These are phyloP conservation scores for Microbotryum silenes-acaulis DNA, from an alignment of 1,284 basidiomycete genomes.

Conservation along the genomic window DNA sequence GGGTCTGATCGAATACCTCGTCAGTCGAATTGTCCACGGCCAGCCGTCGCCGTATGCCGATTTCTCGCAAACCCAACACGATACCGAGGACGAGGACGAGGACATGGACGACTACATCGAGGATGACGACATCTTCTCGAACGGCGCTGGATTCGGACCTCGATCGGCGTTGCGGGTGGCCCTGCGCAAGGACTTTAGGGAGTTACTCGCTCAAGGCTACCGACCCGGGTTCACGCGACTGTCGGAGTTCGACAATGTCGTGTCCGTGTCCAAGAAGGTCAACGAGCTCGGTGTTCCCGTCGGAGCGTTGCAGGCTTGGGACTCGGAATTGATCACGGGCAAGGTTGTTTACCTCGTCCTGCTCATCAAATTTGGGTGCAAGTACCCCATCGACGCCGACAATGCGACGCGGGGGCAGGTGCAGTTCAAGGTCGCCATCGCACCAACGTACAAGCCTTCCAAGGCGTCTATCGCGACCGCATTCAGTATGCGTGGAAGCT, in stretches of 20 bases:
- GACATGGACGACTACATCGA: constrained; percentile 22
- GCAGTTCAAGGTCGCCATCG: constrained; percentile 28
- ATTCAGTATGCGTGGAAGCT: constrained; percentile 17
- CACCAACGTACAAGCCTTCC: constrained; percentile 27
- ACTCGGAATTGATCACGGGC: constrained; percentile 27
- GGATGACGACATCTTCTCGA: constrained; percentile 17
- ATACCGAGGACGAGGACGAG: neutral
- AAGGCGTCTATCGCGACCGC: constrained; percentile 20
- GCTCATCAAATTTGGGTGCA: constrained; percentile 19
- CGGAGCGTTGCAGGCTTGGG: constrained; percentile 31
- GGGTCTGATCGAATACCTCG: constrained; percentile 24
- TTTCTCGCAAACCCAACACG: neutral
- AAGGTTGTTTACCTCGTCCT: constrained; percentile 30
- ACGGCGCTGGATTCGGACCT: neutral
- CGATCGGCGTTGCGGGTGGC: too few species aligned
- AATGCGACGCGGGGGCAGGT: constrained; percentile 17
- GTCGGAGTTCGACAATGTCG: constrained; percentile 30
- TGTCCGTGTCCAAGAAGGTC: constrained; percentile 30
- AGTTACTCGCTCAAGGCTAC: constrained; percentile 24
- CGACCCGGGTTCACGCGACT: constrained; percentile 28
- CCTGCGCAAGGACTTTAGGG: constrained; percentile 25
- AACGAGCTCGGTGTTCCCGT: constrained; percentile 23
- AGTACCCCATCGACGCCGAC: constrained; percentile 29
- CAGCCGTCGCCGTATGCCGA: constrained; percentile 11
- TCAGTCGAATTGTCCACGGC: constrained; percentile 16